Percentiles rank a stretch among this genome's conserved stretches.
Conservation (phyloP, 345 rosid genomes). For the Eucalyptus globulus region DNA sequence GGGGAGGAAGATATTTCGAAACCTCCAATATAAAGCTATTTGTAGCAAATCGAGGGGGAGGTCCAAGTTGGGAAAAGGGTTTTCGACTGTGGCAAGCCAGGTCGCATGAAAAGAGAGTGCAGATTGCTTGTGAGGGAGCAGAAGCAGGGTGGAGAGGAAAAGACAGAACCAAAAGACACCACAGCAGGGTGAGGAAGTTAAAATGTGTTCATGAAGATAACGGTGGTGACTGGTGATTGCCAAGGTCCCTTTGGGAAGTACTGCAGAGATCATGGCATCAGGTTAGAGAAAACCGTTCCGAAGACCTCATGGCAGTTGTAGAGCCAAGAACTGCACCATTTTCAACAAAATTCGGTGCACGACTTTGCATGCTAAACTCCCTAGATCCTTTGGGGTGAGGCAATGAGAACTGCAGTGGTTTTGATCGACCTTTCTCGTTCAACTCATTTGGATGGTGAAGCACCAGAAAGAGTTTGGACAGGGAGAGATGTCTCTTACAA, state of each 20-base stretch:
- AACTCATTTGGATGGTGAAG: not conserved
- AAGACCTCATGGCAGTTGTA: not conserved
- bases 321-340: not conserved
- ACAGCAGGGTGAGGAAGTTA: not conserved
- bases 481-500: not conserved
- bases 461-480: not conserved
- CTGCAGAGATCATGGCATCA: slow-evolving; percentile 31
- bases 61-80: not conserved
- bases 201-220: not conserved
- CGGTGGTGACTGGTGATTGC: not conserved
- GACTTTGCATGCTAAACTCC: not conserved
- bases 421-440: not conserved
- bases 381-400: not conserved
- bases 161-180: not conserved
- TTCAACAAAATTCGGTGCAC: not conserved
- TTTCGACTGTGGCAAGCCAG: not conserved
- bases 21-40: not conserved
- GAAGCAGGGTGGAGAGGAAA: not conserved
- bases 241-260: not conserved
- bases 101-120: not conserved
- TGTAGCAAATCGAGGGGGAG: not conserved
- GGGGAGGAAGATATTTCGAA: not conserved
- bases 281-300: not conserved
- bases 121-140: not conserved
- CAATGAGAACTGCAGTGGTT: not conserved